A percentile compares a stretch with the other conserved stretches of the same genome.
Evolutionary conservation across 495 filamentous ascomycete species (phyloP).

Genomic region (Podospora comata): DNA sequence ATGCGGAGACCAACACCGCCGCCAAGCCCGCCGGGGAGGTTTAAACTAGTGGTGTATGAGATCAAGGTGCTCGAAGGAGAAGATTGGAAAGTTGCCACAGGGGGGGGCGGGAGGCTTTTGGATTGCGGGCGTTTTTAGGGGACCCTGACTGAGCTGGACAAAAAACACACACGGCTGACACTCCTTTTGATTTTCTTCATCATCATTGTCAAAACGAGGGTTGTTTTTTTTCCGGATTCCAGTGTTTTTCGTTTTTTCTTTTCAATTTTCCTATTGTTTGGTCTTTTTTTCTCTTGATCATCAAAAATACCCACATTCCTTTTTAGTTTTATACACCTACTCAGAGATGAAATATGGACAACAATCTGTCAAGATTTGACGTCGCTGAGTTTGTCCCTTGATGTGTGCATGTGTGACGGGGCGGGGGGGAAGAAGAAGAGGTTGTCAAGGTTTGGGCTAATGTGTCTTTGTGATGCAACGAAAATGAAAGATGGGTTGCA

Average conservation of each 20-base stretch:
- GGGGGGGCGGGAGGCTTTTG: not conserved
- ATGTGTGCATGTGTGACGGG: not conserved
- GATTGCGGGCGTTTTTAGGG: not conserved
- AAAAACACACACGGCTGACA: not conserved
- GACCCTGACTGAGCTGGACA: not conserved
- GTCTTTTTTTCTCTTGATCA: not conserved
- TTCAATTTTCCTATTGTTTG: not conserved
- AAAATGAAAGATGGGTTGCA: not conserved
- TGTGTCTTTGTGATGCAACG: not conserved
- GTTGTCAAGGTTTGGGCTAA: not conserved
- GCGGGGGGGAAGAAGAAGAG: not conserved
- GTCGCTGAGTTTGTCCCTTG: not conserved
- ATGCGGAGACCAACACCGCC: slow-evolving; percentile 14
- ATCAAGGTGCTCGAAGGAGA: not conserved
- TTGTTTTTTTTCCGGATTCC: not conserved
- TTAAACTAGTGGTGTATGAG: not conserved
- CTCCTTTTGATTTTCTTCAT: not conserved
- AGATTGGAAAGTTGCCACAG: not conserved
- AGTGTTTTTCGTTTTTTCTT: not conserved
- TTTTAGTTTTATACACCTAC: not conserved
- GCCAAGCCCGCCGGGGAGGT: slow-evolving; percentile 1
- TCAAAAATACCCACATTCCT: slow-evolving; percentile 12
- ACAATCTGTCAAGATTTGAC: not conserved
- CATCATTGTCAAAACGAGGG: not conserved
- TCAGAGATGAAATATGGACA: not conserved